Conservation (phyloP, 192 early-diverging fungal species). For the Allomyces macrogynus region DNA sequence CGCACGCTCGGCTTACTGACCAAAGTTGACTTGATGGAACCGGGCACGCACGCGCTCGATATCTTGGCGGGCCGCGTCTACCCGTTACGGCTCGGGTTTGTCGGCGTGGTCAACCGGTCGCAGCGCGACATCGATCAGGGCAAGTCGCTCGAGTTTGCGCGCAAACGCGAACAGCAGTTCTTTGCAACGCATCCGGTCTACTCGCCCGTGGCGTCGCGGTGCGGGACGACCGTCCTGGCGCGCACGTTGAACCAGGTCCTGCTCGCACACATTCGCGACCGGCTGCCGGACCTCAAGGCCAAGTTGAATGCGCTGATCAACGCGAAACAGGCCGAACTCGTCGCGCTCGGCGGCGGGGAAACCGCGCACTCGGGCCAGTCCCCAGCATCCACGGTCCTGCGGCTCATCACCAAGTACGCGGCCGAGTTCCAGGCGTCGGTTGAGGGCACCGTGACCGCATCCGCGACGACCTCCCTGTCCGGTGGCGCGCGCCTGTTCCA, state of each 20-base stretch:
- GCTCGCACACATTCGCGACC: constrained; percentile 59
- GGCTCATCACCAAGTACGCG: constrained; percentile 52
- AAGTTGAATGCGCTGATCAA: constrained; percentile 53
- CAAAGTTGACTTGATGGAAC: constrained; percentile 71
- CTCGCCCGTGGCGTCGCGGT: constrained; percentile 42
- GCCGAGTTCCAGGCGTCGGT: constrained; percentile 56
- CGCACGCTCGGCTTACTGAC: constrained; percentile 63
- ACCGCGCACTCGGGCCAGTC: neutral
- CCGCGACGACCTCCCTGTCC: constrained; percentile 54
- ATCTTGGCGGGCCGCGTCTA: constrained; percentile 55
- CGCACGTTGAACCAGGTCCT: constrained; percentile 52
- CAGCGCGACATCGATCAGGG: constrained; percentile 54
- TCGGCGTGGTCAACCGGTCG: constrained; percentile 64
- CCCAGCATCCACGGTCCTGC: constrained; percentile 18
- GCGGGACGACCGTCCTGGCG: constrained; percentile 47
- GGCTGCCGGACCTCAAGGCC: constrained; percentile 53
- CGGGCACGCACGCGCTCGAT: constrained; percentile 60
- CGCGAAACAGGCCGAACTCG: constrained; percentile 54
- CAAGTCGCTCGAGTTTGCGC: constrained; percentile 49
- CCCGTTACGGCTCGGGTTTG: constrained; percentile 57
- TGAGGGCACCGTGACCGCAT: constrained; percentile 47
- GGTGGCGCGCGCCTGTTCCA: constrained; percentile 66
- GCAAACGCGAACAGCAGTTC: constrained; percentile 42
- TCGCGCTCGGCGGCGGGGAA: constrained; percentile 40
- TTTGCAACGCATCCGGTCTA: constrained; percentile 54